phyloP scores from a whole-genome alignment of 495 filamentous ascomycete genomes.

The Neurospora cerealis region DNA sequence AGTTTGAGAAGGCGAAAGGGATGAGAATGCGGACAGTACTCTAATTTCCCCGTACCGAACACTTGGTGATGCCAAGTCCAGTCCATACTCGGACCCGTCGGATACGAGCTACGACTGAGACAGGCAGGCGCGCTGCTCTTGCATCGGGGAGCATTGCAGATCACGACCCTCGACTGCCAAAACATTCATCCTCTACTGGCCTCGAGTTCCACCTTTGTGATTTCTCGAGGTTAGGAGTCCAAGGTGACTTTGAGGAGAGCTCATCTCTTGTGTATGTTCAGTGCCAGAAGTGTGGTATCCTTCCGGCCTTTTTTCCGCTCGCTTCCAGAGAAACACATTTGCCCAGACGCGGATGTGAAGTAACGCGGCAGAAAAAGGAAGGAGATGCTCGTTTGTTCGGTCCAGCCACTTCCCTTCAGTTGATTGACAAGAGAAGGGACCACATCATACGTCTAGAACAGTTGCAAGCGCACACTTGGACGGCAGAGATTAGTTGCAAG shows the following conservation, averaged over 20 bases:
- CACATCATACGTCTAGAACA: not conserved
- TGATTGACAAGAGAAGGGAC: not conserved
- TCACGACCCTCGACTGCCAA: not conserved
- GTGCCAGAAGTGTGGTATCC: not conserved
- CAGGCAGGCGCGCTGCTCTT: not conserved
- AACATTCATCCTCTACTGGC: not conserved
- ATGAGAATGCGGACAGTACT: not conserved
- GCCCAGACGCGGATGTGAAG: not conserved
- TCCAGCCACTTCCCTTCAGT: not conserved
- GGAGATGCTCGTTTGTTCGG: not conserved
- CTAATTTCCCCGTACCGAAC: not conserved
- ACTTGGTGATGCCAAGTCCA: not conserved
- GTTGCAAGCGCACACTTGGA: not conserved
- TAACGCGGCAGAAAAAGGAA: not conserved
- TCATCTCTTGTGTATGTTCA: not conserved
- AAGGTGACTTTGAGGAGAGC: not conserved
- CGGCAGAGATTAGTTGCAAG: not conserved
- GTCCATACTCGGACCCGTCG: not conserved
- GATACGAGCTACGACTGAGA: not conserved
- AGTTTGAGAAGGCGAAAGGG: conserved; percentile 13
- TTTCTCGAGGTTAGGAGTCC: not conserved
- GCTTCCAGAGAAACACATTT: not conserved
- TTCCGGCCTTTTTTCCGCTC: not conserved
- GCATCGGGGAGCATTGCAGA: not conserved
- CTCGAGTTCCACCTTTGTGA: not conserved